Conservation (phyloP, 352 stramenopile genomes). For the Phytophthora meadii region DNA sequence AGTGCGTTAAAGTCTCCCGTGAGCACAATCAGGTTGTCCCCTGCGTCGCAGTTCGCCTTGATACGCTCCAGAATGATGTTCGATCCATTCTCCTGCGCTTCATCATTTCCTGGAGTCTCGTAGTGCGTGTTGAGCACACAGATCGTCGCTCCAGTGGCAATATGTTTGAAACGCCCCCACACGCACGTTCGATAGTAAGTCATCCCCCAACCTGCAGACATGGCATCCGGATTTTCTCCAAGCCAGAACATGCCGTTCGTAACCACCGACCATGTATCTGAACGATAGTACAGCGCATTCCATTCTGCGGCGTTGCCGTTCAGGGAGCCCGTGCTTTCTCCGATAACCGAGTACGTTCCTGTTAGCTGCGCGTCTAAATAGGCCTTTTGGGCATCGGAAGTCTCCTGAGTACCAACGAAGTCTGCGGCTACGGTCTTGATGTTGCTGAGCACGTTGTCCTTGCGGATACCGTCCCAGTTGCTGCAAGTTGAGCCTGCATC, state of each 20-base stretch:
- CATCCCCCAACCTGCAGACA: conserved; percentile 71
- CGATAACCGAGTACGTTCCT: conserved; percentile 70
- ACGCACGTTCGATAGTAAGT: conserved; percentile 75
- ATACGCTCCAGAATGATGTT: conserved; percentile 70
- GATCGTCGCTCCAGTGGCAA: conserved; percentile 59
- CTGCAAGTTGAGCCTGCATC: conserved; percentile 53
- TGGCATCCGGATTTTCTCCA: conserved; percentile 55
- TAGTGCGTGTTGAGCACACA: conserved; percentile 88
- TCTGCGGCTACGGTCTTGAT: conserved; percentile 63
- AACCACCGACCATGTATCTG: conserved; percentile 62
- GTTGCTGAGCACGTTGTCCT: conserved; percentile 65
- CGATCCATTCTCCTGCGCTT: conserved; percentile 70
- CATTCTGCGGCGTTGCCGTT: conserved; percentile 63
- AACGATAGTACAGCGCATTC: conserved; percentile 73
- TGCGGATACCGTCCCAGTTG: conserved; percentile 72
- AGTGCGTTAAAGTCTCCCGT: conserved; percentile 80
- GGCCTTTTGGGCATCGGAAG: conserved; percentile 68
- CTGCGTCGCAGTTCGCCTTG: conserved; percentile 53
- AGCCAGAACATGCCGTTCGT: conserved; percentile 77
- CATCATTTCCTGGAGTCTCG: conserved; percentile 79
- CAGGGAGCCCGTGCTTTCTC: conserved; percentile 64
- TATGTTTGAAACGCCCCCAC: conserved; percentile 79
- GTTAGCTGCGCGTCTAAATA: conserved; percentile 65
- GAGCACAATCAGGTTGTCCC: conserved; percentile 70
- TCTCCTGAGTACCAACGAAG: conserved; percentile 86